These are phyloP conservation scores for Nyctanthes arbortristis DNA, from an alignment of 257 asterid genomes.

Conservation along the genomic window DNA sequence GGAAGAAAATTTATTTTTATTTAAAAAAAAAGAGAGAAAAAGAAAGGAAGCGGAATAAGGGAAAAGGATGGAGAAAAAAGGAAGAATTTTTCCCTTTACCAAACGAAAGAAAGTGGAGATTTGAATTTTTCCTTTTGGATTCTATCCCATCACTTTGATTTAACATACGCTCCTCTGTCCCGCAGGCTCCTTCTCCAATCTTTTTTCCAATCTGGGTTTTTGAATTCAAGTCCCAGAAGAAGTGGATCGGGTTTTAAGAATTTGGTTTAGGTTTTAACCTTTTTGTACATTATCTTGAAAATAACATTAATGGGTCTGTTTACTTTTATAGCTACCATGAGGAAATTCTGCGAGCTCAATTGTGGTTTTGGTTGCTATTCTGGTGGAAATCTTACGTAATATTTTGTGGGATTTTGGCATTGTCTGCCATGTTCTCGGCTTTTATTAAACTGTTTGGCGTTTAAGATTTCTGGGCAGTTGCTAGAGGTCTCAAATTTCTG, in stretches of 20 bases:
- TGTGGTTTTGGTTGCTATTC: conserved; percentile 47
- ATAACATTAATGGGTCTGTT: conserved; percentile 38
- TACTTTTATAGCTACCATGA: conserved; percentile 15
- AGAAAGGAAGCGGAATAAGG: neutral
- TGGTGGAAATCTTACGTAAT: conserved; percentile 56
- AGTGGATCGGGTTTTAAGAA: conserved; percentile 34
- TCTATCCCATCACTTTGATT: conserved; percentile 37
- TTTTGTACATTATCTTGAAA: neutral
- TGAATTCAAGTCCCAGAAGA: conserved; percentile 34
- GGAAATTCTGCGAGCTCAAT: conserved; percentile 40
- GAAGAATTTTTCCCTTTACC: conserved; percentile 51
- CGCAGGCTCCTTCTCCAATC: conserved; percentile 42
- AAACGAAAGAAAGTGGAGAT: conserved; percentile 52
- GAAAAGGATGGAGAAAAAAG: conserved; percentile 3
- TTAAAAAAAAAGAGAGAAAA: too few species aligned
- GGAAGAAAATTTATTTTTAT: too few species aligned
- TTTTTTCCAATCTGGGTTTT: conserved; percentile 17
- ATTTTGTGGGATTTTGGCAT: conserved; percentile 30
- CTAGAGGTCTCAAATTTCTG: conserved; percentile 23
- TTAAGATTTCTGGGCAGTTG: conserved; percentile 3
- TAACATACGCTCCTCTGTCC: conserved; percentile 26
- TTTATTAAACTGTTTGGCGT: conserved; percentile 30
- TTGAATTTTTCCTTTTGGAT: conserved; percentile 40
- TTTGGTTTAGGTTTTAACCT: conserved; percentile 28
- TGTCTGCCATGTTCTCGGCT: conserved; percentile 22